Percentiles rank a stretch among this genome's conserved stretches.
Evolutionary conservation across 192 early-diverging fungal genomes (phyloP).

Genomic region (Linnemannia zychae): DNA sequence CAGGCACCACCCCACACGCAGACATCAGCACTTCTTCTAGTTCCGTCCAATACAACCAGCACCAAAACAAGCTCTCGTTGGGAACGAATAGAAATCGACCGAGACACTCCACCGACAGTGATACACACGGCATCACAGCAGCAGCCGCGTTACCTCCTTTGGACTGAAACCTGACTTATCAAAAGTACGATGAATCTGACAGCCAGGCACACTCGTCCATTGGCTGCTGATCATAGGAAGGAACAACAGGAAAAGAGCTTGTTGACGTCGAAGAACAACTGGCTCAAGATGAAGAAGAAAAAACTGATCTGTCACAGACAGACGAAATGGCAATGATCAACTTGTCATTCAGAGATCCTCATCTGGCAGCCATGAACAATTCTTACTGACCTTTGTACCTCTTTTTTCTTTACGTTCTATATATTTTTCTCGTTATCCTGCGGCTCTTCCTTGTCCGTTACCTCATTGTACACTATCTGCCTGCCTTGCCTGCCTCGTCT

Average conservation of each 20-base stretch:
- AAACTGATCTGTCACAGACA: neutral
- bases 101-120: neutral
- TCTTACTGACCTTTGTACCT: neutral
- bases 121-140: neutral
- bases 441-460: neutral
- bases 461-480: conserved; percentile 7
- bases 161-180: conserved; percentile 8
- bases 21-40: neutral
- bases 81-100: conserved; percentile 20
- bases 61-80: neutral
- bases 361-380: neutral
- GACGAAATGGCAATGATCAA: neutral
- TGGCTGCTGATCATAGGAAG: neutral
- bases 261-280: neutral
- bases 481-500: neutral
- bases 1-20: neutral
- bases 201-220: neutral
- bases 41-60: neutral
- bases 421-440: neutral
- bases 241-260: neutral
- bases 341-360: neutral
- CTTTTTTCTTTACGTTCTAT: neutral
- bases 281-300: neutral
- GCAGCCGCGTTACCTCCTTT: neutral
- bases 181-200: neutral